Conservation (phyloP, 139 green algal genomes). For the Micromonas commoda region DNA sequence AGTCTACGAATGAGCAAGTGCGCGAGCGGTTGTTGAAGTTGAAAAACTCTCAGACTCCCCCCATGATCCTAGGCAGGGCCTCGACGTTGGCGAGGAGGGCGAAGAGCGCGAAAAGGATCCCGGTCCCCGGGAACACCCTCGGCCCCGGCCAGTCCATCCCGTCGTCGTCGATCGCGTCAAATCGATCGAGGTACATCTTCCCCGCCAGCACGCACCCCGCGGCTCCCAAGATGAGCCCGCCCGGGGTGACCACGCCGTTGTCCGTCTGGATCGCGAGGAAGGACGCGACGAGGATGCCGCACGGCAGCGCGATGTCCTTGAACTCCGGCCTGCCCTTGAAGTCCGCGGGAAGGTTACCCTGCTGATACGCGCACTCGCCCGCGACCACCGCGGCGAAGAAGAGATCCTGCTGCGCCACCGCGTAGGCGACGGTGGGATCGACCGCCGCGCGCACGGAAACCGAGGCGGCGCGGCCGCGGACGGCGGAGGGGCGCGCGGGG, state of each 20-base stretch:
- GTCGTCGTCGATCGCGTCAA: not conserved
- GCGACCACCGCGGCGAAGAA: not conserved
- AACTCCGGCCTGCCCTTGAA: not conserved
- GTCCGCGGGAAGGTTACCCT: not conserved
- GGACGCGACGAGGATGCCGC: not conserved
- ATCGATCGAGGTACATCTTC: conserved; percentile 3
- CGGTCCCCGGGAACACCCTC: not conserved
- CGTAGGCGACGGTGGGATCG: not conserved
- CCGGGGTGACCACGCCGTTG: not conserved
- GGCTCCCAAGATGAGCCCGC: not conserved
- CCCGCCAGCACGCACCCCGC: not conserved
- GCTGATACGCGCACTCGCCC: not conserved
- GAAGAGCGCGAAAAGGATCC: conserved; percentile 5
- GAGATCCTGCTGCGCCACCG: conserved; percentile 17
- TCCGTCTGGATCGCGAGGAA: conserved; percentile 10
- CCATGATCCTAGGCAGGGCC: not conserved
- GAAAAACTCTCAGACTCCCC: not conserved
- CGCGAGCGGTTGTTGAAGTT: too few species aligned
- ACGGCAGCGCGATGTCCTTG: not conserved
- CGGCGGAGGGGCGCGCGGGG: not conserved
- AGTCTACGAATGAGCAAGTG: not conserved
- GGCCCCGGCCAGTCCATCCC: conserved; percentile 11
- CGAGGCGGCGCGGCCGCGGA: too few species aligned
- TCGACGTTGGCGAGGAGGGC: not conserved
- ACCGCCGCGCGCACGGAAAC: not conserved